Conservation (phyloP, 169 alveolate species). For the Plasmodium coatneyi region DNA sequence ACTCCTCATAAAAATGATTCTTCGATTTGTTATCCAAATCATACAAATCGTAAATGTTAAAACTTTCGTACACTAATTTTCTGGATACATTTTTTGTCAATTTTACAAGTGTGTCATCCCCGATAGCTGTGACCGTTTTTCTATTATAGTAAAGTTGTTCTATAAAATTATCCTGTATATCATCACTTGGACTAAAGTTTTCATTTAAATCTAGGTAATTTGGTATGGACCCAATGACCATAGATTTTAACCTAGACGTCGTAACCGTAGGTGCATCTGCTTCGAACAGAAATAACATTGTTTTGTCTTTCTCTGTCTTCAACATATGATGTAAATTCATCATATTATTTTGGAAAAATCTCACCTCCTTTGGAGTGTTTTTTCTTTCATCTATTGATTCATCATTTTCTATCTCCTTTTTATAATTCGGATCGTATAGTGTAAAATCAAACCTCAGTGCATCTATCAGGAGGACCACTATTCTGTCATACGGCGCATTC, state of each 20-base stretch:
- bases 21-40: constrained; percentile 23
- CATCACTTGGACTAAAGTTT: constrained; percentile 11
- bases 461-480: constrained; percentile 75
- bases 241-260: constrained; percentile 75
- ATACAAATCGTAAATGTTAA: constrained; percentile 62
- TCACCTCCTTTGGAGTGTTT: neutral
- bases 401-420: neutral
- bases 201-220: constrained; percentile 73
- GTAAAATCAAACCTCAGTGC: constrained; percentile 81
- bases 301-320: constrained; percentile 53
- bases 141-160: constrained; percentile 37
- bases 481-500: constrained; percentile 76
- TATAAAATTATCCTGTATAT: constrained; percentile 49
- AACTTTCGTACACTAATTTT: constrained; percentile 66
- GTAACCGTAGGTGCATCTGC: constrained; percentile 83
- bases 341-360: constrained; percentile 77
- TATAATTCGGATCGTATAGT: constrained; percentile 77
- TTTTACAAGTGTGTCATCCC: constrained; percentile 55
- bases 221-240: constrained; percentile 78
- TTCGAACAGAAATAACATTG: constrained; percentile 76
- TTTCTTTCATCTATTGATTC: constrained; percentile 35
- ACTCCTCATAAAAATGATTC: constrained; percentile 61
- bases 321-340: constrained; percentile 54
- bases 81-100: constrained; percentile 15
- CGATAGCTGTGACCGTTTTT: constrained; percentile 54